phyloP scores from a whole-genome alignment of 2,329 filamentous ascomycete species.

The Curvularia verruculosa region DNA sequence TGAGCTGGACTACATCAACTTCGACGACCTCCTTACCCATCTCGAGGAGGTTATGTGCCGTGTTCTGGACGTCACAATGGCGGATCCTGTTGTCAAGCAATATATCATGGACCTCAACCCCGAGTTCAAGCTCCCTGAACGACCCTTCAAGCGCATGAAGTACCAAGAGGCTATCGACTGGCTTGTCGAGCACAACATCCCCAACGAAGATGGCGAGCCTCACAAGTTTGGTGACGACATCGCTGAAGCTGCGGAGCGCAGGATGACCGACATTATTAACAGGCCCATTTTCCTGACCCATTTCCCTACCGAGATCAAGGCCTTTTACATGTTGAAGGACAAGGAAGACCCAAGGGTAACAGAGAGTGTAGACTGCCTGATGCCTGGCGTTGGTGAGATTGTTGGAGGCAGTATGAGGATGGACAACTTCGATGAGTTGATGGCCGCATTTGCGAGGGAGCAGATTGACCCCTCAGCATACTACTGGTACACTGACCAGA shows the following conservation, averaged over 20 bases:
- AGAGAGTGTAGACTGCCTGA: slow-evolving; percentile 83
- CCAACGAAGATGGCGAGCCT: slow-evolving; percentile 88
- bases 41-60: slow-evolving; percentile 87
- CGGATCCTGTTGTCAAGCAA: slow-evolving; percentile 72
- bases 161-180: slow-evolving; percentile 94
- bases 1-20: slow-evolving; percentile 94
- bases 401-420: slow-evolving; percentile 97
- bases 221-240: slow-evolving; percentile 97
- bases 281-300: slow-evolving; percentile 94
- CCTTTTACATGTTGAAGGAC: slow-evolving; percentile 98
- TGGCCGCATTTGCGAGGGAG: slow-evolving; percentile 85
- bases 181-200: slow-evolving; percentile 87
- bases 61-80: slow-evolving; percentile 78
- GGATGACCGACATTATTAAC: slow-evolving; percentile 97
- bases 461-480: slow-evolving; percentile 84
- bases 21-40: slow-evolving; percentile 85
- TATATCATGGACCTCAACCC: slow-evolving; percentile 90
- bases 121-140: slow-evolving; percentile 77
- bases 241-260: slow-evolving; percentile 93
- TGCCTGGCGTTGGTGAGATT: slow-evolving; percentile 97
- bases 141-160: slow-evolving; percentile 93
- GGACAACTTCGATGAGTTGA: slow-evolving; percentile 81
- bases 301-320: slow-evolving; percentile 97
- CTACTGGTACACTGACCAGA: slow-evolving; percentile 99
- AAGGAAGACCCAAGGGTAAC: slow-evolving; percentile 79